Percentiles rank a stretch among this genome's conserved stretches.
Conservation (phyloP, 2,329 filamentous ascomycete species). For the Magnaporthiopsis poae region DNA sequence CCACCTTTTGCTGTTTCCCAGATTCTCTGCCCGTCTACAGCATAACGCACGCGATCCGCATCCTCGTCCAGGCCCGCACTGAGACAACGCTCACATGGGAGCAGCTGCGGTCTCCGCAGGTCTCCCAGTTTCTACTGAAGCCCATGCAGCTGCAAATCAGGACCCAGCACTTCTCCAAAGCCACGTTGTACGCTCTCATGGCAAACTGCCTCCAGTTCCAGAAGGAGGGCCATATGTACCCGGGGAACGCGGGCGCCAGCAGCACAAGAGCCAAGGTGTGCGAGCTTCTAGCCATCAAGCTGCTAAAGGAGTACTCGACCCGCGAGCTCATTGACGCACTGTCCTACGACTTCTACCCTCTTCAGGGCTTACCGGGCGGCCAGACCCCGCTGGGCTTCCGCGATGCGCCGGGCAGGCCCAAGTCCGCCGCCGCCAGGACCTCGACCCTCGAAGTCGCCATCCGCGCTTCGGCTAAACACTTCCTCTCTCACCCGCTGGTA, state of each 20-base stretch:
- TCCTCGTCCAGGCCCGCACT: constrained; percentile 72
- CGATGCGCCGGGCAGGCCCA: constrained; percentile 32
- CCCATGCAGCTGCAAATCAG: constrained; percentile 87
- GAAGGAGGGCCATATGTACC: constrained; percentile 74
- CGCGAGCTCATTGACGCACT: constrained; percentile 86
- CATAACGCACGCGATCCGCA: constrained; percentile 79
- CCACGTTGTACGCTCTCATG: constrained; percentile 80
- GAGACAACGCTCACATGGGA: constrained; percentile 93
- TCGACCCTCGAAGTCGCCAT: constrained; percentile 91
- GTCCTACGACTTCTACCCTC: constrained; percentile 87
- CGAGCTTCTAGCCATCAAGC: constrained; percentile 79
- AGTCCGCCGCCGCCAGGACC: constrained; percentile 59
- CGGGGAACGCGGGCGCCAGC: constrained; percentile 74
- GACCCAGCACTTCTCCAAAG: constrained; percentile 71
- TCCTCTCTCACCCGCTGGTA: constrained; percentile 81
- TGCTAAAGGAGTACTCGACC: constrained; percentile 81
- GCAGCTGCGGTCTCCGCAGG: constrained; percentile 85
- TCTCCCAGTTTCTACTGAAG: constrained; percentile 91
- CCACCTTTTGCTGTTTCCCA: constrained; percentile 27
- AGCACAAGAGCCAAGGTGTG: constrained; percentile 79
- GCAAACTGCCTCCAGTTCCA: constrained; percentile 88
- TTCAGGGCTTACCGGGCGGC: constrained; percentile 61
- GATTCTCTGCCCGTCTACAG: constrained; percentile 82
- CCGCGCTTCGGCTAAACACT: constrained; percentile 81
- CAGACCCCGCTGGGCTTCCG: constrained; percentile 30